phyloP scores from a whole-genome alignment of 2,329 filamentous ascomycete genomes.

The Pseudogymnoascus sp. region DNA sequence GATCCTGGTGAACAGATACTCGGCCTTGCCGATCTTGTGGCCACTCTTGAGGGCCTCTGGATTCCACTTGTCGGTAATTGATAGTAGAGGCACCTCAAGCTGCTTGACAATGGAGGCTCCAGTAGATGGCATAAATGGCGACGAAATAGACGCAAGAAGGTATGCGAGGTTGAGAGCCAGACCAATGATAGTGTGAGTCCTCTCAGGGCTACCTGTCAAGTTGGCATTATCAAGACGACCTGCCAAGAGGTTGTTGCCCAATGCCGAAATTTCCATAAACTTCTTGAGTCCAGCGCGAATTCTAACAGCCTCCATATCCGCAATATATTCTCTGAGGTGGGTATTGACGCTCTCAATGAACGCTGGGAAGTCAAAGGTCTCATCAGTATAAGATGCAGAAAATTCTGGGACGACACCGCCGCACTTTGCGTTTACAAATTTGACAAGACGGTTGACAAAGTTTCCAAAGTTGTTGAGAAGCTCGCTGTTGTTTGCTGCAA shows the following conservation, averaged over 20 bases:
- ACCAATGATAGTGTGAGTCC: constrained; percentile 46
- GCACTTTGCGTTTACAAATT: constrained; percentile 70
- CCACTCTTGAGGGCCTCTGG: constrained; percentile 56
- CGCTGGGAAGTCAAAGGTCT: constrained; percentile 39
- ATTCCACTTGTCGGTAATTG: constrained; percentile 60
- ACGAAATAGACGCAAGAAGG: constrained; percentile 68
- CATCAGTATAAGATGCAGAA: constrained; percentile 44
- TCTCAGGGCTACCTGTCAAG: constrained; percentile 29
- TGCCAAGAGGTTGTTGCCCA: constrained; percentile 50
- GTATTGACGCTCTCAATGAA: constrained; percentile 51
- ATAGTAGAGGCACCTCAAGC: constrained; percentile 49
- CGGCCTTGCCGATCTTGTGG: constrained; percentile 73
- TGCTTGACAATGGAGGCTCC: constrained; percentile 68
- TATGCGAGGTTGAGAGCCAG: constrained; percentile 78
- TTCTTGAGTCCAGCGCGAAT: constrained; percentile 58
- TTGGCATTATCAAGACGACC: constrained; percentile 37
- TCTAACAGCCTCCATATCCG: constrained; percentile 62
- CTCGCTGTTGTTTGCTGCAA: constrained; percentile 79
- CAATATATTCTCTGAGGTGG: constrained; percentile 57
- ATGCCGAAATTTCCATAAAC: constrained; percentile 57
- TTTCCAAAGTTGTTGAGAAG: constrained; percentile 67
- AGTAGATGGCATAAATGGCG: constrained; percentile 80
- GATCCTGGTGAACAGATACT: constrained; percentile 75
- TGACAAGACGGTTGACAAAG: constrained; percentile 65
- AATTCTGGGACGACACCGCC: constrained; percentile 59